A percentile compares a stretch with the other conserved stretches of the same genome.
Evolutionary conservation across 2,329 filamentous ascomycete genomes (phyloP).

Genomic region (Penicillium oxalicum): DNA sequence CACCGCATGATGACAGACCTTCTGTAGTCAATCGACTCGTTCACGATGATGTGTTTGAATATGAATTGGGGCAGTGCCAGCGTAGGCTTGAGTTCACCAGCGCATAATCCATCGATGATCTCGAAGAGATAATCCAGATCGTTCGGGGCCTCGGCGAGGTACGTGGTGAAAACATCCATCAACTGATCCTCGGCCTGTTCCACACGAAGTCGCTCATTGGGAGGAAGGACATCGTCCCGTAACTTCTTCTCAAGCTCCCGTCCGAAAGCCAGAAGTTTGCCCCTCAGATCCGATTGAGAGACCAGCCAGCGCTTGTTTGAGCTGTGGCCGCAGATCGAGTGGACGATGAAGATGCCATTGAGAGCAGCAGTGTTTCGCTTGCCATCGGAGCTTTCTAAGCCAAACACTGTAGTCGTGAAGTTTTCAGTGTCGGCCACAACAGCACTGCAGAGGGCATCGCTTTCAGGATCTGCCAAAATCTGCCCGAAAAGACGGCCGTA

Average conservation of each 20-base stretch:
- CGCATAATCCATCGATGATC: conserved; percentile 75
- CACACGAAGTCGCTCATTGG: conserved; percentile 70
- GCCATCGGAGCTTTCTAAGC: conserved; percentile 55
- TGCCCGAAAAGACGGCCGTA: conserved; percentile 91
- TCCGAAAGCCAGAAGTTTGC: conserved; percentile 56
- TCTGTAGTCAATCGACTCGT: conserved; percentile 78
- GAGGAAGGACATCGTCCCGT: conserved; percentile 62
- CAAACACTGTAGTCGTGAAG: conserved; percentile 60
- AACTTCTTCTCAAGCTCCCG: conserved; percentile 74
- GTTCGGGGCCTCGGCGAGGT: conserved; percentile 66
- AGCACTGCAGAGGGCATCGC: conserved; percentile 65
- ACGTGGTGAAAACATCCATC: conserved; percentile 76
- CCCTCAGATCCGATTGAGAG: conserved; percentile 52
- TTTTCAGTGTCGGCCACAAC: conserved; percentile 67
- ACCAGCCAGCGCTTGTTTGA: conserved; percentile 62
- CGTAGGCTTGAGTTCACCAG: conserved; percentile 72
- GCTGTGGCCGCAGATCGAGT: conserved; percentile 66
- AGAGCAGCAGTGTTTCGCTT: conserved; percentile 72
- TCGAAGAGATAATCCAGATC: conserved; percentile 80
- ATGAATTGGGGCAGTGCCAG: conserved; percentile 75
- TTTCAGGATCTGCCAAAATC: conserved; percentile 69
- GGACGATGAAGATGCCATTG: conserved; percentile 79
- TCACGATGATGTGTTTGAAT: conserved; percentile 77
- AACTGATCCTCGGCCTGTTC: conserved; percentile 86
- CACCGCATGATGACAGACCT: conserved; percentile 75